Base-by-base conservation (phyloP, 2,329 filamentous ascomycete species). In the Colletotrichum ledebouriae region DNA sequence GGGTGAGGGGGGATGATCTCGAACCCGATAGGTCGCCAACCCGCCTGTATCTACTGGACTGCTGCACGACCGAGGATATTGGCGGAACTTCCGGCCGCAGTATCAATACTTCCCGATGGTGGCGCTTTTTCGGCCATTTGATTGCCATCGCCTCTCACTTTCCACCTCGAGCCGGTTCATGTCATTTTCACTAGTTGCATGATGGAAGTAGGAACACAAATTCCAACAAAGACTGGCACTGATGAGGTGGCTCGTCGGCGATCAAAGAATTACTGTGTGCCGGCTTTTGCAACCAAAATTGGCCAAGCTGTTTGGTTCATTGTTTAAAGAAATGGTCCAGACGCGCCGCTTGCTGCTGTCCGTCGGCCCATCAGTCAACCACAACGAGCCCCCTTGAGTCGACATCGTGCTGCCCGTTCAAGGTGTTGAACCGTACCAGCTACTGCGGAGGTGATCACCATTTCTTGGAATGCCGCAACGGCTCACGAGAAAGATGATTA, bases 91-190 rank as follows among this genome's bases (percentile, higher is more conserved):
- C 64, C 25, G 20, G 41, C 34, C 41, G 13, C 47, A 44, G 33
- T 47, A 15, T 25, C 33, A 47, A 46, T 50, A 17, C 25, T 42
- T 13, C 25, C 65, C 41, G 61, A 56, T 39, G 33, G 47, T 65
- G 62, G 61, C 66, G 62, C 29, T 56, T 56, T 53, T 53, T 49
- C 42, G 61, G 55, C 49, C 49, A 22, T 56, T 55, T 44, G 41
- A 56, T 39, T 55, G 33, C 37, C 65, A 22, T 65, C 55, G 41
- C 49, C n/a, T 64, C 33, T 9, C 39, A 34, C 13, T 47, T 53
- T 25, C 29, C 29, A 29, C 29, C 29, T 33, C 29, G 44, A n/a
- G 13, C 25, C 25, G 44, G 52, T 37, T 61, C 49, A 17, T 33
- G 42, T 29, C 29, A 33, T 29, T 49, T 34, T 10, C 22, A 17